Conservation (phyloP, 1,284 basidiomycete genomes). For the Pascua guehoae region DNA sequence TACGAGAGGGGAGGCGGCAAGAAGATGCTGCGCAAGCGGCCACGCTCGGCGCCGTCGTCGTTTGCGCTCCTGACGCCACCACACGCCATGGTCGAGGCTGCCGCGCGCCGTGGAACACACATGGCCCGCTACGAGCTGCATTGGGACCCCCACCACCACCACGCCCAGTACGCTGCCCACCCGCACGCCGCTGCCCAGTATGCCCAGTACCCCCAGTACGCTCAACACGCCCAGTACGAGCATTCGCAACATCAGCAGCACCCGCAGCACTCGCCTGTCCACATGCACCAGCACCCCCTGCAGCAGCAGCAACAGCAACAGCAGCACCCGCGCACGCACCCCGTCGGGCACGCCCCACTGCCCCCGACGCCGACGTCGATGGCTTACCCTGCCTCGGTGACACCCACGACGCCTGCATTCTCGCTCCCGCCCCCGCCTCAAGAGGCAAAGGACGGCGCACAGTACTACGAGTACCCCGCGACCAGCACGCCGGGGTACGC, state of each 20-base stretch:
- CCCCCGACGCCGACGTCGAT: too few species aligned
- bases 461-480: too few species aligned
- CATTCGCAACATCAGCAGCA: too few species aligned
- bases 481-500: too few species aligned
- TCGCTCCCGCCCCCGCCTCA: too few species aligned
- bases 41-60: slow-evolving; percentile 1
- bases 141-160: slow-evolving; percentile 4
- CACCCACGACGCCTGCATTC: too few species aligned
- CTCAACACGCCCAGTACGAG: slow-evolving; percentile 1
- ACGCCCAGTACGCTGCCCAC: not conserved
- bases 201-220: not conserved
- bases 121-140: not conserved
- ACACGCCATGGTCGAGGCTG: slow-evolving; percentile 7
- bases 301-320: too few species aligned
- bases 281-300: not conserved
- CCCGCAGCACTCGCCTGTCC: slow-evolving; percentile 2
- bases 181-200: not conserved
- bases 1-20: slow-evolving; percentile 20
- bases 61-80: slow-evolving; percentile 2
- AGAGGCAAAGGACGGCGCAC: too few species aligned
- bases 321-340: too few species aligned
- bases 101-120: slow-evolving; percentile 4
- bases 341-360: too few species aligned
- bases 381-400: too few species aligned
- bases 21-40: slow-evolving; percentile 6